Percentiles rank a stretch among this genome's conserved stretches.
Conservation (phyloP, 2,329 filamentous ascomycete genomes). For the Pseudocercospora macadamiae region DNA sequence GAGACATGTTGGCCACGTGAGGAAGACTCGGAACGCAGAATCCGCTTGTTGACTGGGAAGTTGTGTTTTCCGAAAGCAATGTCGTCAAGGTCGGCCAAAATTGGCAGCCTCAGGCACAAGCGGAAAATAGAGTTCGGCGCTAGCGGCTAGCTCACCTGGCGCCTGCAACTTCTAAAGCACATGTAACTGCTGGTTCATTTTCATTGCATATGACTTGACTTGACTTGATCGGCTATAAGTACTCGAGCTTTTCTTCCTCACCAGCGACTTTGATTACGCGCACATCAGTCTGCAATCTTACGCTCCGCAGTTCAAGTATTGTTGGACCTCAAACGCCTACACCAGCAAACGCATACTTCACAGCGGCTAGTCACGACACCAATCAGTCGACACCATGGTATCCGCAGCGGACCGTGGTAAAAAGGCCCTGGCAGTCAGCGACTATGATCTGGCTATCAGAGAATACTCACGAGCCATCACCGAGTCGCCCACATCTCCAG, state of each 20-base stretch:
- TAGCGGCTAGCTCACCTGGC: neutral
- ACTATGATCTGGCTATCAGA: constrained; percentile 69
- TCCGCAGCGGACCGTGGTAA: constrained; percentile 58
- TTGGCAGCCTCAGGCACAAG: neutral
- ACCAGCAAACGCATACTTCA: neutral
- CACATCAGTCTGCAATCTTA: neutral
- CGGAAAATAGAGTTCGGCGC: neutral
- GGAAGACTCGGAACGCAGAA: neutral
- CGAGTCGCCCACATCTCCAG: constrained; percentile 65
- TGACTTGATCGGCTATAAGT: too few species aligned
- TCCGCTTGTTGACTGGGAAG: neutral
- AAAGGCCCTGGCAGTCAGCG: constrained; percentile 62
- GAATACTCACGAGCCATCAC: constrained; percentile 69
- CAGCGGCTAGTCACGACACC: neutral
- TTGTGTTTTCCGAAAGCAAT: neutral
- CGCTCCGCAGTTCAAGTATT: neutral
- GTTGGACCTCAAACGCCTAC: neutral
- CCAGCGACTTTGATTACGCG: neutral
- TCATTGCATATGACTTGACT: neutral
- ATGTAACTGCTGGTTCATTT: neutral
- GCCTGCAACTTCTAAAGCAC: neutral
- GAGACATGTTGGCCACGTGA: constrained; percentile 38
- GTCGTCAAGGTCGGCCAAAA: too few species aligned
- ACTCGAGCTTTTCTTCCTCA: too few species aligned
- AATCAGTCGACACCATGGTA: constrained; percentile 43